Percentiles rank a stretch among this genome's conserved stretches.
These are phyloP conservation scores for Sarcodon sp. DNA, from an alignment of 768 basidiomycete genomes.

Conservation along the genomic window DNA sequence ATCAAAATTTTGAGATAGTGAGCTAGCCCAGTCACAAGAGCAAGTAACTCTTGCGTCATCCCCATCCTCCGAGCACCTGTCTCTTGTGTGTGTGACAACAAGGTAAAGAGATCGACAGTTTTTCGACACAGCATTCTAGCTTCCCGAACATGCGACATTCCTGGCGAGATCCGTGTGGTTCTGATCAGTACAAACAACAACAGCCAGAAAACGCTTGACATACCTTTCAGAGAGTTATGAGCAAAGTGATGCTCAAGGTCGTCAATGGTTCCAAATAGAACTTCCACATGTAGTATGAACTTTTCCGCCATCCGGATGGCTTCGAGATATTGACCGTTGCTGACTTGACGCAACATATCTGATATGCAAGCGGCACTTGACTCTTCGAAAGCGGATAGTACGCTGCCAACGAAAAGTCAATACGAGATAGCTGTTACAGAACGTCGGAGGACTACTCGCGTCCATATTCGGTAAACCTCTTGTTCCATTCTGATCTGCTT, in stretches of 20 bases:
- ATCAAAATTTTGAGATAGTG: constrained; percentile 99
- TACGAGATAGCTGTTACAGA: constrained; percentile 3
- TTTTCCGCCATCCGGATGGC: constrained; percentile 98
- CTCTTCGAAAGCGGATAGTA: constrained; percentile 96
- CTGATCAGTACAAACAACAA: background rate
- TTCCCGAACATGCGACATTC: constrained; percentile 97
- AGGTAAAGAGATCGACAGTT: constrained; percentile 94
- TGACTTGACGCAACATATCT: constrained; percentile 96
- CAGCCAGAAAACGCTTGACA: constrained; percentile 11
- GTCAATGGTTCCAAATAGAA: constrained; percentile 93
- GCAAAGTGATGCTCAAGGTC: constrained; percentile 88
- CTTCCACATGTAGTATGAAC: constrained; percentile 97
- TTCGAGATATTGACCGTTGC: constrained; percentile 91
- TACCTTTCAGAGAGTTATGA: constrained; percentile 74
- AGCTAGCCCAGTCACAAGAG: constrained; percentile 95
- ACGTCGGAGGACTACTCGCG: constrained; percentile 39
- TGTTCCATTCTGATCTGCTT: constrained; percentile 94
- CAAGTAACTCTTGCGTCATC: constrained; percentile 94
- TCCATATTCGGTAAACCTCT: constrained; percentile 98
- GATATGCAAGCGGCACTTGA: constrained; percentile 99
- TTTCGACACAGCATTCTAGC: constrained; percentile 98
- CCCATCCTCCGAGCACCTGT: constrained; percentile 83
- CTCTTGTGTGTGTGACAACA: constrained; percentile 92
- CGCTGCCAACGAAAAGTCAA: constrained; percentile 27
- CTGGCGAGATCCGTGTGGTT: constrained; percentile 23